Evolutionary conservation across 2,329 filamentous ascomycete species (phyloP), one percentile per base, ranked within the genome.

Genomic region (Aspergillus terreus): DNA sequence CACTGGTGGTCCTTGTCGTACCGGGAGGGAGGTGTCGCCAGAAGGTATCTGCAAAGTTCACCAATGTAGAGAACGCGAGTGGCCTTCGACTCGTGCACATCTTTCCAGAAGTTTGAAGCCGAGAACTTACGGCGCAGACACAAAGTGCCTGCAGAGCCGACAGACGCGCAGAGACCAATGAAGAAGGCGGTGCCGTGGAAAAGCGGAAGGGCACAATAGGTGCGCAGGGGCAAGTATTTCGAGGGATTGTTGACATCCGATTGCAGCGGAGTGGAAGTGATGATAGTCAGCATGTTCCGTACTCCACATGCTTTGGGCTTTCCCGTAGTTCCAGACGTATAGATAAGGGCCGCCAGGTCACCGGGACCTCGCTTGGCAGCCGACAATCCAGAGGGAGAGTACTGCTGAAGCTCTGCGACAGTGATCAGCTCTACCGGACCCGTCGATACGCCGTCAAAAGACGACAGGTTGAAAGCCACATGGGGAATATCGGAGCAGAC

Each of bases 171-270:
- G 5, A 78, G 14, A 1, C 73, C 75, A 0, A 69, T 72, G 49
- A 78, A 77, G 52, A 76, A 71, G 5, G 71, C 75, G 0, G 76
- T 78, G 44, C 74, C 76, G 58, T 79, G 76, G 63, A 78, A 79
- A 14, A 78, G 64, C 0, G 76, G 76, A 7, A 79, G 66, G 6
- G 74, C 66, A 3, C 73, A 78, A 53, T 78, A 79, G 12, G 68
- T 76, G 6, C 76, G 73, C 11, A 78, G 55, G 1, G 71, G 70
- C 25, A 69, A 72, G 59, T 78, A 78, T 53, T 71, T 75, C 12
- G 65, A 60, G 1, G 62, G 69, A 30, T 73, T 65, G 15, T 64
- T 60, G 43, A 60, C 51, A 50, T 78, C 76, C 14, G 56, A 43
- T 3, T 69, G 61, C 1, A 66, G 54, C 0, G 74, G 65, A 7